Evolutionary conservation across 2,329 filamentous ascomycete species (phyloP), one percentile per base, ranked within the genome.

Genomic region (Nemania sp.): DNA sequence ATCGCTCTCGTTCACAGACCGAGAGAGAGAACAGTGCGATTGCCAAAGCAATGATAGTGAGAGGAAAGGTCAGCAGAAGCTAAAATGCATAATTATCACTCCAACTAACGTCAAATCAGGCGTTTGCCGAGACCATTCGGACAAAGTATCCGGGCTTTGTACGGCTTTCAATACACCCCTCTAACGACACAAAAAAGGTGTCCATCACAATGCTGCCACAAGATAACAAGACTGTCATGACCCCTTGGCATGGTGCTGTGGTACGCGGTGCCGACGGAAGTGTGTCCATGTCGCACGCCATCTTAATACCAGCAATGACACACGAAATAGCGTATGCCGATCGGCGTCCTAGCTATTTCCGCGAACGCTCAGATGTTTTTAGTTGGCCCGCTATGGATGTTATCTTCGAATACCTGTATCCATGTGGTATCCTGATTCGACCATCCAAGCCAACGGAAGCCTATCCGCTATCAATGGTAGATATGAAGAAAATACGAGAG

Each of bases 301-400:
- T 59, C 12, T 45, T 48, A 14, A 43, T 59, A 11, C 56, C 56
- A 23, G 53, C 56, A 5, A 49, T 59, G 34, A 59, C 56, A 3
- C 56, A 59, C 12, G 77, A 80, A 22, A 65, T 82, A 0, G 64
- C 82, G 1, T 70, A 72, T 33, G 71, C 75, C 9, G 66, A 76
- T 3, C 76, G 71, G 0, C 62, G 70, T 0, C 76, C 78, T 0
- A 79, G 74, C 50, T 75, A 75, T 59, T 82, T 73, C 61, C 71
- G 78, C 2, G 77, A 81, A 56, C 75, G 70, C 50, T 78, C 77
- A 0, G 61, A 73, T 0, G n/a, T 60, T 3, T 64, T 80, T 0
- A 69, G 74, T 6, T 81, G 77, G 77, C 50, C 60, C 3, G 59
- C 53, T n/a, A 68, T 70, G 30, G 45, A 74, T 0, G 70, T 80